Evolutionary conservation across 768 basidiomycete species (phyloP), one percentile per base, ranked within the genome.

Genomic region (Jaapia argillacea): DNA sequence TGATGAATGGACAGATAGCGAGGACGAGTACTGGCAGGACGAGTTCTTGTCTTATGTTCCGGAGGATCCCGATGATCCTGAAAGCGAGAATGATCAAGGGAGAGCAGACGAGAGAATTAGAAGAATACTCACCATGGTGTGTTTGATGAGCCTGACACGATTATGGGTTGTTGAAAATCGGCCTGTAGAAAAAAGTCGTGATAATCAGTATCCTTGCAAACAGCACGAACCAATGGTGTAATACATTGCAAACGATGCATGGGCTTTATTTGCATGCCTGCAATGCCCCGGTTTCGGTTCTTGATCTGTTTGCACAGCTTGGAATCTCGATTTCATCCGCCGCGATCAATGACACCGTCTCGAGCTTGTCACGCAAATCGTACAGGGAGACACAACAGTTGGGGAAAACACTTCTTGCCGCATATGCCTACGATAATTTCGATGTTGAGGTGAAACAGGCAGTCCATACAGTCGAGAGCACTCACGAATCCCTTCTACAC

Each of bases 371-470:
- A 31, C 14, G 22, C 6, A 40, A 48, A n/a, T 14, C 41, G 2
- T 3, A 7, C 5, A 51, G 43, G n/a, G 22, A 35, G 1, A 48
- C 49, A 0, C 45, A 47, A 10, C 31, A 50, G 7, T 48, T 61
- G 16, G 62, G 59, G 0, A 39, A 49, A 21, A 56, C 53, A 3
- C 46, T 63, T 4, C 42, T 56, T 1, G 46, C 54, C 1, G 43
- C 48, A 4, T 65, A 58, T 49, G 63, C 64, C 4, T 72, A 65
- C 21, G 63, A 73, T 45, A 73, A 73, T 48, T 58, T 71, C 24
- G 68, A 73, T 45, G 54, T 70, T 4, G 52, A 65, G 28, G 45
- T 69, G 4, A 58, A 63, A 37, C 42, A 50, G 6, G 13, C 50
- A 0, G 43, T 57, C 5, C 62, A 60, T 0, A 65, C 62, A 0